Conservation (phyloP, 2,329 filamentous ascomycete genomes). For the Clonostachys chloroleuca region DNA sequence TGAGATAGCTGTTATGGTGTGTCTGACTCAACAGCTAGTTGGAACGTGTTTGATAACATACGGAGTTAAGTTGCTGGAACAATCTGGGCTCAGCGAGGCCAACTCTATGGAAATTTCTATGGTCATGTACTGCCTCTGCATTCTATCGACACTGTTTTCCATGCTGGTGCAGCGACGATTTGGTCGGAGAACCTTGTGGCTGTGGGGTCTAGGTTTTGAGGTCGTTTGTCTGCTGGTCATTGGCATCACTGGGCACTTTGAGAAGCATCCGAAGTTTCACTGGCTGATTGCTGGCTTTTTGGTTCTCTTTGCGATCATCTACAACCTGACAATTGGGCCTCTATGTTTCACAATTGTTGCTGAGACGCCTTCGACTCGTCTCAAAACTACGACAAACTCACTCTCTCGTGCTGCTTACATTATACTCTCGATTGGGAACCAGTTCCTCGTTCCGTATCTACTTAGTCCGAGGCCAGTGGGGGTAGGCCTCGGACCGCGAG, state of each 20-base stretch:
- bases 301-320: constrained; percentile 30
- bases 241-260: constrained; percentile 20
- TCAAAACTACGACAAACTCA: constrained; percentile 11
- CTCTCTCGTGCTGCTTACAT: constrained; percentile 9
- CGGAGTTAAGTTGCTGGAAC: constrained; percentile 45
- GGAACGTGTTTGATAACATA: constrained; percentile 48
- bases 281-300: constrained; percentile 29
- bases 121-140: constrained; percentile 30
- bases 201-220: constrained; percentile 28
- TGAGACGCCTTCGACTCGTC: constrained; percentile 19
- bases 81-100: constrained; percentile 35
- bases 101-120: constrained; percentile 40
- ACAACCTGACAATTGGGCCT: constrained; percentile 35
- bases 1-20: constrained; percentile 39
- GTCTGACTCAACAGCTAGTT: constrained; percentile 47
- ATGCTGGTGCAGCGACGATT: constrained; percentile 33
- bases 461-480: constrained; percentile 9
- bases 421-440: constrained; percentile 8
- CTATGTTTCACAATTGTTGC: constrained; percentile 35
- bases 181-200: constrained; percentile 36
- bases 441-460: constrained; percentile 10
- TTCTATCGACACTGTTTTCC: constrained; percentile 34
- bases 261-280: constrained; percentile 8
- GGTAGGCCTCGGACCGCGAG: constrained; percentile 9
- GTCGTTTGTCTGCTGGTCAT: constrained; percentile 25